Base-by-base conservation (phyloP, 1,284 basidiomycete species). In the Volvariella volvacea region DNA sequence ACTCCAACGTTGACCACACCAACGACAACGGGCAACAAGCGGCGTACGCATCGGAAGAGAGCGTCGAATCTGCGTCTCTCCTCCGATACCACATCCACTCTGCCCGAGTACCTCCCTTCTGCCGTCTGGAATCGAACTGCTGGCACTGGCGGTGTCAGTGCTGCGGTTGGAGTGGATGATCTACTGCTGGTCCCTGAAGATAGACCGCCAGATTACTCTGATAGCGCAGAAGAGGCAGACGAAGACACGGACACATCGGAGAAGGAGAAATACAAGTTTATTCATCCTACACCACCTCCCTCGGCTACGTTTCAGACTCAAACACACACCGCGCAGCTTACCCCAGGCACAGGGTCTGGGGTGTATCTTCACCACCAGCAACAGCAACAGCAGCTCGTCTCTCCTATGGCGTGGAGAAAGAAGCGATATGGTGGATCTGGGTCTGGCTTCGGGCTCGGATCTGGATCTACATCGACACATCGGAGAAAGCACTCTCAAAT, bases 221-320 rank as follows among this genome's bases (percentile, higher is more conserved):
- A 83, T 53, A 82, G 81, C 48, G 79, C 82, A 50, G 80, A 86
- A 56, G 84, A 87, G 55, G 82, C 73, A 15, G 84, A 88, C 69
- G 78, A 76, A 41, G 84, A 88, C 55, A 76, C 77, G 2, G 74
- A 77, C 53, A 64, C 70, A 28, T n/a, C n/a, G n/a, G n/a, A n/a
- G 58, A 67, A 46, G 59, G 61, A 58, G 57, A 48, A 58, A 58
- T 32, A 43, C 55, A 22, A 47, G 62, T 42, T 61, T 59, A 39
- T 52, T 37, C 25, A 28, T 48, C 44, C 44, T 14, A 50, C 19
- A 16, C 36, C 7, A 32, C 22, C 19, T 40, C 44, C 14, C 39
- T 30, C 10, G 22, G 16, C 43, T 15, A 15, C 4, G 16, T 34
- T 15, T 34, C 54, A 8, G 48, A 50, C 0, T 56, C 6, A 28